Conservation (phyloP, 2,329 filamentous ascomycete genomes). For the Aspergillus sp. region DNA sequence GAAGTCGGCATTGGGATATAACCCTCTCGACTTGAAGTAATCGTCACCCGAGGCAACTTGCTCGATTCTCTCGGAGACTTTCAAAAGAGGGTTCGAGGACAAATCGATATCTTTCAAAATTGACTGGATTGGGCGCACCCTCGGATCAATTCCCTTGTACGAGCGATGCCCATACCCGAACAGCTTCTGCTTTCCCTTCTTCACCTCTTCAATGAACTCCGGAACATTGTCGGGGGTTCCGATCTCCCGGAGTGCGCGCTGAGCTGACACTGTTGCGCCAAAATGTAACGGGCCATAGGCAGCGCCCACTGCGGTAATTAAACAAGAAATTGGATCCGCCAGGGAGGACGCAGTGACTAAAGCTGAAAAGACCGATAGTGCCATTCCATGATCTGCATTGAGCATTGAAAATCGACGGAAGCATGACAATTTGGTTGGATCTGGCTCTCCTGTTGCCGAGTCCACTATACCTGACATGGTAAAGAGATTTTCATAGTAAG, state of each 20-base stretch:
- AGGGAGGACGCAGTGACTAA: constrained; percentile 54
- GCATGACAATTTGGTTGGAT: constrained; percentile 42
- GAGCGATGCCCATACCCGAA: constrained; percentile 29
- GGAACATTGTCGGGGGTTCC: constrained; percentile 21
- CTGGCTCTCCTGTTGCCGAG: constrained; percentile 43
- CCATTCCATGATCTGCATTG: constrained; percentile 57
- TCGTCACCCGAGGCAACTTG: constrained; percentile 18
- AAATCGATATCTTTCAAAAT: constrained; percentile 18
- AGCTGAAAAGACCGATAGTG: constrained; percentile 53
- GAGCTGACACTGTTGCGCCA: constrained; percentile 55
- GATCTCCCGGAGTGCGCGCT: constrained; percentile 32
- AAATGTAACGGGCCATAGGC: constrained; percentile 56
- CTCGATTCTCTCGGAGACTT: constrained; percentile 24
- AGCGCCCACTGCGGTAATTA: constrained; percentile 50
- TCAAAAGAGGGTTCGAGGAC: constrained; percentile 11
- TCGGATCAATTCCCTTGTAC: constrained; percentile 25
- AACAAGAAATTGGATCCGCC: constrained; percentile 51
- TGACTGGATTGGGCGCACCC: constrained; percentile 18
- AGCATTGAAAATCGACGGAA: constrained; percentile 54
- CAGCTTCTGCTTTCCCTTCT: constrained; percentile 19
- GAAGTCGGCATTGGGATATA: constrained; percentile 44
- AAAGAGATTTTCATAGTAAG: constrained; percentile 53
- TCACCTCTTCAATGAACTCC: constrained; percentile 22
- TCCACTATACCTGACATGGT: constrained; percentile 51
- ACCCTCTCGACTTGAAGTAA: constrained; percentile 20